Evolutionary conservation across 768 basidiomycete species (phyloP), one percentile per base, ranked within the genome.

Genomic region (Albatrellus ellisii): DNA sequence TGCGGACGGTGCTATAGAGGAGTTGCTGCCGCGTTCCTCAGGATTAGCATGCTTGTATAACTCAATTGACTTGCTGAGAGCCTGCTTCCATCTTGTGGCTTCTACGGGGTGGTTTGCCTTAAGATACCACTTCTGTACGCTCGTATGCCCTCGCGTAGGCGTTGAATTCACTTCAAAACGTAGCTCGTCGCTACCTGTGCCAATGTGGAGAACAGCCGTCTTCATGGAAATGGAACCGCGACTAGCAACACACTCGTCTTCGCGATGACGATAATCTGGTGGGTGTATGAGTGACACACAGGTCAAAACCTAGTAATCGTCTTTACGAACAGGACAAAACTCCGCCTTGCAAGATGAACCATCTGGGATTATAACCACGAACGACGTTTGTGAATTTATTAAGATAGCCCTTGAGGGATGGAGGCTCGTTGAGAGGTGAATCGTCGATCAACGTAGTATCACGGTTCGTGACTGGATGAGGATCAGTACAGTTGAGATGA

Each of bases 301-400:
- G 17, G 21, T 14, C 6, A 22, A 36, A 22, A 17, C 6, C 18
- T 9, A 17, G n/a, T 36, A 15, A n/a, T 8, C 10, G 32, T 17
- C 17, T 10, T 2, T 1, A 71, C 83, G 20, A 55, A 86, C 87
- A 90, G 14, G 84, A 87, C n/a, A 92, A 58, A 20, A 84, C 66
- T 0, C 89, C 91, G 41, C 81, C 73, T 53, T 85, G 79, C 15
- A 95, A 70, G 0, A 94, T 87, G 54, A 97, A 94, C 89, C 90
- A 95, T 1, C 91, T 69, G 0, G 84, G 82, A 45, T 77, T 79
- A 56, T 90, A 94, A 0, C 92, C 91, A 51, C 77, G 79, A 0
- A 88, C 87, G 28, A 95, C 85, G 51, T 95, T 97, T 1, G 82
- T 79, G 55, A 91, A 95, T 58, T 97, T 97, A 59, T 85, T 88